phyloP scores from a whole-genome alignment of 371 early-diverging fungal species.

The Umbelopsis sp. region DNA sequence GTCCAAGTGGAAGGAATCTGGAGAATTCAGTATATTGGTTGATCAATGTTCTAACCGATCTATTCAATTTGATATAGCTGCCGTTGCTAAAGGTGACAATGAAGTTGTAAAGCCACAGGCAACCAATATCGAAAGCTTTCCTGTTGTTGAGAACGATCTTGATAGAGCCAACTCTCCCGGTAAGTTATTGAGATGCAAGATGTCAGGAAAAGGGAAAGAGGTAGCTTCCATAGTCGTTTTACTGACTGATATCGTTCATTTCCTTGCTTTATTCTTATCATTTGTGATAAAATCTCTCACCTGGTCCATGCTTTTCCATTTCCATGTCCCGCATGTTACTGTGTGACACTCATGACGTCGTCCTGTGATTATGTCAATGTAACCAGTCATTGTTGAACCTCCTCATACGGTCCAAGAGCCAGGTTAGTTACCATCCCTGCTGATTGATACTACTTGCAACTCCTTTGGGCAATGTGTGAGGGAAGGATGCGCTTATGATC shows the following conservation, averaged over 20 bases:
- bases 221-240: not conserved
- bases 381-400: conserved; percentile 13
- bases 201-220: not conserved
- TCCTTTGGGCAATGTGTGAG: not conserved
- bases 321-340: conserved; percentile 9
- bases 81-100: conserved; percentile 10
- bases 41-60: not conserved
- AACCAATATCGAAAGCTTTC: conserved; percentile 3
- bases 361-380: conserved; percentile 13
- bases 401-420: conserved; percentile 14
- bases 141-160: conserved; percentile 12
- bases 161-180: conserved; percentile 11
- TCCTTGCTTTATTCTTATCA: not conserved
- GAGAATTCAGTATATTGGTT: not conserved
- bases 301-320: conserved; percentile 6
- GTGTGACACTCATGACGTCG: conserved; percentile 13
- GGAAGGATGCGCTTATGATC: not conserved
- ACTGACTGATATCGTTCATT: not conserved
- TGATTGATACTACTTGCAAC: not conserved
- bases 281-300: not conserved
- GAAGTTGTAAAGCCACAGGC: not conserved
- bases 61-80: not conserved
- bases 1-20: too few relatives aligned
- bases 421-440: conserved; percentile 2
- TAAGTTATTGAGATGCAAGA: not conserved